Percentiles rank a stretch among this genome's conserved stretches.
phyloP scores from a whole-genome alignment of 192 early-diverging fungal species.

The Coemansia guatemalensis region DNA sequence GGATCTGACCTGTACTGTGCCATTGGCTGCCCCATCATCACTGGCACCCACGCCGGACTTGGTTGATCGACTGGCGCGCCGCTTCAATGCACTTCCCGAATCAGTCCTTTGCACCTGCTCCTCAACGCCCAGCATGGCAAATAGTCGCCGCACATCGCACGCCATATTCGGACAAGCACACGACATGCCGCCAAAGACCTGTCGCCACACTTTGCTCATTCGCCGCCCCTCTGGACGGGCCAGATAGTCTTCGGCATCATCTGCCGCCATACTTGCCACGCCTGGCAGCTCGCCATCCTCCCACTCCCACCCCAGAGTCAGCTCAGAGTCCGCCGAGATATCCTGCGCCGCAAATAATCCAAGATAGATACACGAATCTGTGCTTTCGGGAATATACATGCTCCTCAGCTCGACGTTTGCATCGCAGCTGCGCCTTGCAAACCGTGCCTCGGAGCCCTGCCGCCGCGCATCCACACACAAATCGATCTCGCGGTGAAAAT shows the following conservation, averaged over 20 bases:
- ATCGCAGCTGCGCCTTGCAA: constrained; percentile 64
- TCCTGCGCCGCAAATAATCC: constrained; percentile 63
- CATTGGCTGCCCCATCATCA: not conserved
- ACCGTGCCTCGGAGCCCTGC: constrained; percentile 68
- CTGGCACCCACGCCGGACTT: constrained; percentile 7
- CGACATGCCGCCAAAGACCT: constrained; percentile 46
- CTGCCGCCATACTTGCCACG: constrained; percentile 30
- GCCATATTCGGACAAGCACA: constrained; percentile 36
- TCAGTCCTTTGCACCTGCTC: constrained; percentile 18
- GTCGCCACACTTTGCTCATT: constrained; percentile 55
- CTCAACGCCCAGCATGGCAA: constrained; percentile 49
- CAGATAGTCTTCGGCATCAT: constrained; percentile 46
- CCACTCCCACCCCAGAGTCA: constrained; percentile 75
- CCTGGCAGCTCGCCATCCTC: constrained; percentile 52
- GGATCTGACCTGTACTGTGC: constrained; percentile 10
- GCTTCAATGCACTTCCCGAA: constrained; percentile 10
- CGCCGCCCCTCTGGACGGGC: constrained; percentile 48
- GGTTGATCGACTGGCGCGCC: constrained; percentile 27
- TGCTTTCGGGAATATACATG: constrained; percentile 53
- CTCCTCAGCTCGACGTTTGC: constrained; percentile 65
- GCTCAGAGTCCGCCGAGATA: constrained; percentile 64
- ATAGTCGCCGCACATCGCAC: constrained; percentile 41
- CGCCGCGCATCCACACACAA: constrained; percentile 70
- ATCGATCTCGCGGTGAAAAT: constrained; percentile 65
- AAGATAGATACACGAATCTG: constrained; percentile 59